Conservation (phyloP, 352 stramenopile genomes). For the Globisporangium nunn region DNA sequence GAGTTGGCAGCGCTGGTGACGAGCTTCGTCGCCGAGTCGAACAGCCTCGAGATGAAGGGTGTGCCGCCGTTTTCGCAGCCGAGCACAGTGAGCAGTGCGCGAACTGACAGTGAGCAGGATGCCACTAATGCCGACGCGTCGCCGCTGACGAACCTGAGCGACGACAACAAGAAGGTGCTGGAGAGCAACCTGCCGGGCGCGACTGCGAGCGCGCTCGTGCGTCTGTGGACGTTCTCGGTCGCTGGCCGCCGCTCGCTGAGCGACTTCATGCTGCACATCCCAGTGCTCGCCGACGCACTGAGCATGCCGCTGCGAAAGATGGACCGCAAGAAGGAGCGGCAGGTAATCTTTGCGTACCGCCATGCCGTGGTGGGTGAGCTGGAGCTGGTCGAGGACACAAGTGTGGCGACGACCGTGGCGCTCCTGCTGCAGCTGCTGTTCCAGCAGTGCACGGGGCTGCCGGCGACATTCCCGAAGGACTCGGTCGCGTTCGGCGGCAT, state of each 20-base stretch:
- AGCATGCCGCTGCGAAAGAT: slow-evolving; percentile 74
- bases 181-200: slow-evolving; percentile 45
- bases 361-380: slow-evolving; percentile 38
- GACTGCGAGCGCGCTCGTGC: slow-evolving; percentile 43
- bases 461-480: slow-evolving; percentile 34
- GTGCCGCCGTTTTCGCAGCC: slow-evolving; percentile 25
- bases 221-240: slow-evolving; percentile 61
- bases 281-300: slow-evolving; percentile 45
- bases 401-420: slow-evolving; percentile 23
- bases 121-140: slow-evolving; percentile 1
- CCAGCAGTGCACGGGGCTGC: slow-evolving; percentile 53
- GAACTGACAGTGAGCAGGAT: background rate
- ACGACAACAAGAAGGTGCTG: slow-evolving; percentile 58
- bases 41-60: slow-evolving; percentile 48
- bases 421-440: slow-evolving; percentile 57
- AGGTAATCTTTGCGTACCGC: slow-evolving; percentile 59
- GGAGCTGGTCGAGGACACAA: slow-evolving; percentile 20
- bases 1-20: slow-evolving; percentile 52
- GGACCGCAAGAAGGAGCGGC: slow-evolving; percentile 79
- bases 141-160: slow-evolving; percentile 31
- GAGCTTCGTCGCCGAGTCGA: slow-evolving; percentile 57
- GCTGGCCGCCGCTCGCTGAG: slow-evolving; percentile 47
- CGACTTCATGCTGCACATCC: slow-evolving; percentile 59
- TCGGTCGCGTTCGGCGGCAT: slow-evolving; percentile 25
- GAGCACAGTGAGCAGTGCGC: background rate